Evolutionary conservation across 2,329 filamentous ascomycete genomes (phyloP), one percentile per base, ranked within the genome.

Genomic region (Coniochaeta hoffmannii): DNA sequence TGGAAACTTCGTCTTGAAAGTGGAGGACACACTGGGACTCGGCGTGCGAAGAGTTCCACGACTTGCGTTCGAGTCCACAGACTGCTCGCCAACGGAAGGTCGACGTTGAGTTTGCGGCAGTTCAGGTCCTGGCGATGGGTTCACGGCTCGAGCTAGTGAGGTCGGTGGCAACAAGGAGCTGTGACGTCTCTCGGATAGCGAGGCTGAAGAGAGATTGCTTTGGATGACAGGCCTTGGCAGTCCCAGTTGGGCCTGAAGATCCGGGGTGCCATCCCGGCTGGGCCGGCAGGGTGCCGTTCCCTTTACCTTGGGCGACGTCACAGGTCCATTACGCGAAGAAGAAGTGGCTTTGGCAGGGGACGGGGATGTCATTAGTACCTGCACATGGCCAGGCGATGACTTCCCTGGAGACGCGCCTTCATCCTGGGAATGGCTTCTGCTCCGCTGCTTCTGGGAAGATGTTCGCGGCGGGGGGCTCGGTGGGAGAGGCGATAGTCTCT

Each of bases 1-100:
- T 1, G 88, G 87, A 67, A 96, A 94, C 2, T 87, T 82, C 8
- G 81, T 78, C 62, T 74, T 77, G 35, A 83, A 82, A 12, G 80
- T 79, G 10, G 76, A 78, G 4, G n/a, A n/a, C n/a, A 82, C 73
- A 54, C 77, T 81, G 2, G 84, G 81, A 59, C 77, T 85, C 56
- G 75, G 82, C 38, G 73, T 73, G 63, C 80, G 72, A 60, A 71
- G 66, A 10, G 61, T 53, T 51, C 67, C 67, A 28, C 63, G 41
- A 28, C 22, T 28, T 2, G 22, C 12, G 3, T 46, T 22, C 5
- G 41, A 28, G 60, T 34, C 63, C n/a, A n/a, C 10, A 26, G 41
- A 26, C 24, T 46, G 41, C n/a, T 46, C 19, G 12, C 41, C 41
- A 46, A 46, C 24, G n/a, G 41, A 46, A 46, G 41, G 41, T 26